A percentile compares a stretch with the other conserved stretches of the same genome.
phyloP scores from a whole-genome alignment of 1,139 yeast genomes.

The Wickerhamomyces sp. region DNA sequence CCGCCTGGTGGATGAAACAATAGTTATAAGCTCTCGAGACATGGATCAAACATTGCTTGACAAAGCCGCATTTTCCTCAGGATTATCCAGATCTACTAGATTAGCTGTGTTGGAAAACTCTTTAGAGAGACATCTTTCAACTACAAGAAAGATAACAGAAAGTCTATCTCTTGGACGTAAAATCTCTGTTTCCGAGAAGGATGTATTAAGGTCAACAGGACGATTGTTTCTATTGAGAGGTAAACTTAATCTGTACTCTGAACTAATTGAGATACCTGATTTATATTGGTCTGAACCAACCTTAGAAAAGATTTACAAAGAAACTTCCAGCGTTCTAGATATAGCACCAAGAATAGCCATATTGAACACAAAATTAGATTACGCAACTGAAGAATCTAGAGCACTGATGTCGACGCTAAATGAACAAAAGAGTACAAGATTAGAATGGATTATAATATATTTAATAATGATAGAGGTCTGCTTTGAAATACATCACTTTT shows the following conservation, averaged over 20 bases:
- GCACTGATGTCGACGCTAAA: conserved; percentile 71
- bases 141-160: conserved; percentile 63
- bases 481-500: conserved; percentile 67
- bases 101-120: conserved; percentile 72
- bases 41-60: conserved; percentile 53
- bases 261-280: conserved; percentile 88
- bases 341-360: conserved; percentile 73
- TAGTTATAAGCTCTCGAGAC: conserved; percentile 52
- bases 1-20: conserved; percentile 57
- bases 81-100: conserved; percentile 80
- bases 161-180: conserved; percentile 59
- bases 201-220: conserved; percentile 69
- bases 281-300: conserved; percentile 90
- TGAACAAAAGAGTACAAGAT: conserved; percentile 69
- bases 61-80: conserved; percentile 86
- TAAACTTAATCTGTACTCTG: conserved; percentile 79
- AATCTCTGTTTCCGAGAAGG: conserved; percentile 55
- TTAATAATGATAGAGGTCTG: conserved; percentile 81
- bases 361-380: conserved; percentile 78
- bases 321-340: conserved; percentile 68
- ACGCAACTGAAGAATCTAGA: conserved; percentile 84
- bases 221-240: conserved; percentile 71
- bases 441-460: conserved; percentile 85
- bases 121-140: conserved; percentile 59
- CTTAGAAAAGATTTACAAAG: conserved; percentile 67